Evolutionary conservation across 2,329 filamentous ascomycete species (phyloP).

Genomic region (Aureobasidium pullulans): DNA sequence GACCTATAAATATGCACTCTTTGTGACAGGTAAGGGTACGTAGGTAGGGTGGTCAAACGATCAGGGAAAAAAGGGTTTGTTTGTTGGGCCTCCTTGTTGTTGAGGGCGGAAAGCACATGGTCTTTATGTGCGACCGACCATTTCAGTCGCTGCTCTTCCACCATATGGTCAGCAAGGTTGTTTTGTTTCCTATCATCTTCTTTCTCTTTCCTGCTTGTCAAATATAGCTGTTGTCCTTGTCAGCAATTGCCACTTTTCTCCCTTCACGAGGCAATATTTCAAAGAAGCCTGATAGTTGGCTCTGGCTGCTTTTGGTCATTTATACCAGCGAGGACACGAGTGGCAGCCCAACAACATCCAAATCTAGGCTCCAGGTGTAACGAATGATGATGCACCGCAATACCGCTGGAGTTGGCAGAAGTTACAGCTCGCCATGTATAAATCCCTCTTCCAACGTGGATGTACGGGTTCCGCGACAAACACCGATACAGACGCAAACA

Average conservation of each 20-base stretch:
- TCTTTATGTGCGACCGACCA: conserved; percentile 9
- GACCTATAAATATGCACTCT: conserved; percentile 1
- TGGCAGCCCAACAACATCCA: no score
- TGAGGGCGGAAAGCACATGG: background rate
- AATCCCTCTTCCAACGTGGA: background rate
- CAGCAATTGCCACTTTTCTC: background rate
- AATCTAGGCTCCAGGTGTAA: conserved; percentile 9
- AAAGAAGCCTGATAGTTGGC: background rate
- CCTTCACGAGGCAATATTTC: background rate
- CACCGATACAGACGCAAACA: background rate
- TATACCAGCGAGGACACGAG: background rate
- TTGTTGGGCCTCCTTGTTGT: background rate
- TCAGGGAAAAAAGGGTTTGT: background rate
- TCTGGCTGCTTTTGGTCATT: background rate
- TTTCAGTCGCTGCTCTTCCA: conserved; percentile 1
- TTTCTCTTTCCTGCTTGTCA: background rate
- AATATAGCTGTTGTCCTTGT: background rate
- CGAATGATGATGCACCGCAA: background rate
- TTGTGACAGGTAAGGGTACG: conserved; percentile 2
- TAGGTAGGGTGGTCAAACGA: background rate
- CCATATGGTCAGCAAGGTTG: background rate
- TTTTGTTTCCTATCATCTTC: background rate
- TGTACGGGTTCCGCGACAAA: background rate
- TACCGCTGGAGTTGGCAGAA: background rate
- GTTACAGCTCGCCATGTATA: conserved; percentile 2